Conservation (phyloP, 78 protist genomes). For the Chrysochromulina parva region DNA sequence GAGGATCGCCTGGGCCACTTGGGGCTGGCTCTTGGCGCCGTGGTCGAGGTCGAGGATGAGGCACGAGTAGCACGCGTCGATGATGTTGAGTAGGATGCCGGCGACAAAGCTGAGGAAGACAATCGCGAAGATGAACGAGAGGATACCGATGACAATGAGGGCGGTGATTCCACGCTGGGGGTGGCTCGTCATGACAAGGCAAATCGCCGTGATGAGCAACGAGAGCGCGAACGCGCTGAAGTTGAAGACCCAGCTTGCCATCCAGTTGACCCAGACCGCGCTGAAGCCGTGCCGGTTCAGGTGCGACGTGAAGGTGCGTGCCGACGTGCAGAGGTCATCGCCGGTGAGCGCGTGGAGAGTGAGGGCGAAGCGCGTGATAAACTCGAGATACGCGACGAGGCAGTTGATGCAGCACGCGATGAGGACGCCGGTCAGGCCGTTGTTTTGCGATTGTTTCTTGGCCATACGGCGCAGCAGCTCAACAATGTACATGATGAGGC, state of each 20-base stretch:
- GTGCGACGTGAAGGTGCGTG: slow-evolving; percentile 61
- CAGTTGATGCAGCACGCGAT: too few relatives aligned
- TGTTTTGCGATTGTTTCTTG: too few relatives aligned
- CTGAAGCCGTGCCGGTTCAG: slow-evolving; percentile 81
- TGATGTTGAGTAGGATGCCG: slow-evolving; percentile 83
- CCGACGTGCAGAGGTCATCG: too few relatives aligned
- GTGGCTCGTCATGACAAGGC: slow-evolving; percentile 81
- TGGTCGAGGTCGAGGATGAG: slow-evolving; percentile 78
- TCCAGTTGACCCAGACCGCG: slow-evolving; percentile 83
- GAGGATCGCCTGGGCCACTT: not conserved
- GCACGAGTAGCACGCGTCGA: slow-evolving; percentile 72
- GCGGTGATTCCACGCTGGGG: slow-evolving; percentile 78
- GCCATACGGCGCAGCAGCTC: too few relatives aligned
- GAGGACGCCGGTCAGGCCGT: too few relatives aligned
- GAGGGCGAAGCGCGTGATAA: too few relatives aligned
- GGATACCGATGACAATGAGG: slow-evolving; percentile 65
- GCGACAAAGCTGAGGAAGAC: slow-evolving; percentile 81
- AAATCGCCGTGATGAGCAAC: slow-evolving; percentile 89
- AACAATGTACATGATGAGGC: too few relatives aligned
- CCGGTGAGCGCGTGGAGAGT: too few relatives aligned
- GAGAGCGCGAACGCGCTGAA: slow-evolving; percentile 60
- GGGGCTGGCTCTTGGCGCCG: slow-evolving; percentile 69
- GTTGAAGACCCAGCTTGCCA: slow-evolving; percentile 83
- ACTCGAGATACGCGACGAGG: too few relatives aligned
- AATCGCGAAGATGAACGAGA: slow-evolving; percentile 73